Base-by-base conservation (phyloP, 345 rosid species). In the Murraya paniculata region DNA sequence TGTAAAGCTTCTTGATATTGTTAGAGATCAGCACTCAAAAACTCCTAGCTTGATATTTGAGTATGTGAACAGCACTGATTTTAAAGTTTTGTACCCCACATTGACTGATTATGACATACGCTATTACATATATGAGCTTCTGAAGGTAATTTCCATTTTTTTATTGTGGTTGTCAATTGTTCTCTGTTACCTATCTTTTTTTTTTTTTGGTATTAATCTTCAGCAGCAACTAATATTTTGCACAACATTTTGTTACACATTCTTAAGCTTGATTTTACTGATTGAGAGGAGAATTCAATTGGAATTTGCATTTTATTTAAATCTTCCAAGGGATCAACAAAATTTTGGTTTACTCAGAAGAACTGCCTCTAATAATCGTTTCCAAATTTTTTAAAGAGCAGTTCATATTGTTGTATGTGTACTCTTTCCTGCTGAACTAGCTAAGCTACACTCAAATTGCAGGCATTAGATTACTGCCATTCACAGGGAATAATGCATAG, bases 401-500 rank as follows among this genome's bases (percentile, higher is more conserved):
- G 22, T 50, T 59, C 22, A 22, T 22, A 16, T 31, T 25, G 13
- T 33, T 53, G 31, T 36, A 22, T 33, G 9, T 36, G 39, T 22
- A 36, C 19, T 27, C 9, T 41, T 60, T 68, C 62, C 53, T 77
- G 66, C 65, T 72, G 4, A 38, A 62, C 31, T 28, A 27, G 55
- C 28, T 14, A 36, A 45, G 24, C 30, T 19, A 18, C 45, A 61
- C 57, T 69, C 60, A 57, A 30, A n/a, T 64, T 86, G 76, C 87
- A 92, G 97, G 97, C 97, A 36, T 72, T 92, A 80, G 97, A 92
- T 83, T 90, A 81, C 84, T 90, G 97, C 73, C 97, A 92, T 82
- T 92, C 97, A 31, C 94, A 90, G 82, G 97, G 97, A 33, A 92
- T 92, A 78, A 92, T 92, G 97, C 97, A 92, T 74, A 90, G 97